Conservation (phyloP, 176 grass and related monocot genomes). For the Raddia guianensis region DNA sequence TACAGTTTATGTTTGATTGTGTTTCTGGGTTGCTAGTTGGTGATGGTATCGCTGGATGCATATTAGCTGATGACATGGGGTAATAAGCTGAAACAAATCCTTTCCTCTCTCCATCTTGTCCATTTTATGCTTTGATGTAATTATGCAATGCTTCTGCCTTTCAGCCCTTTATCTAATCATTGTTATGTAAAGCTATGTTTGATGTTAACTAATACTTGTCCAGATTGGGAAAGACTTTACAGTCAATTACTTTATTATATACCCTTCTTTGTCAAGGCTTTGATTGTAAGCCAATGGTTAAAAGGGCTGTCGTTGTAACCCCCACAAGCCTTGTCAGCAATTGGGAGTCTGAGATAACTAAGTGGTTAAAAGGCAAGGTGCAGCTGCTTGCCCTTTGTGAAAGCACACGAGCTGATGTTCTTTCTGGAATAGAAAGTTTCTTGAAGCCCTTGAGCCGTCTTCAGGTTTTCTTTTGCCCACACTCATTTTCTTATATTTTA, state of each 20-base stretch:
- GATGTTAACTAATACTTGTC: conserved; percentile 32
- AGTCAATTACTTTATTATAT: conserved; percentile 89
- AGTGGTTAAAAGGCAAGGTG: conserved; percentile 85
- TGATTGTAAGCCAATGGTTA: conserved; percentile 92
- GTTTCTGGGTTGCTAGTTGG: conserved; percentile 81
- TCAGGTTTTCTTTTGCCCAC: conserved; percentile 61
- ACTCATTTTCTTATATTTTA: conserved; percentile 28
- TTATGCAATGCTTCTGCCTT: conserved; percentile 6
- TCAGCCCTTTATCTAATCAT: conserved; percentile 22
- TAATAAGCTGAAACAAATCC: conserved; percentile 46
- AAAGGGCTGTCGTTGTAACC: conserved; percentile 80
- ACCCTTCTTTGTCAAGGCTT: conserved; percentile 91
- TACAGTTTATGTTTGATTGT: conserved; percentile 99
- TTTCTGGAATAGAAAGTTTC: conserved; percentile 93
- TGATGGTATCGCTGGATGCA: conserved; percentile 93
- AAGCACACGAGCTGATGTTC: conserved; percentile 87
- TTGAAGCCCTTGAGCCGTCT: conserved; percentile 72
- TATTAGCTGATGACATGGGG: conserved; percentile 99
- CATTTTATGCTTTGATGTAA: conserved; percentile 15
- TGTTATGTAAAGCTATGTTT: conserved; percentile 31
- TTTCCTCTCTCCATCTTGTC: background rate
- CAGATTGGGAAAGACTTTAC: conserved; percentile 96
- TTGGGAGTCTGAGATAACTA: conserved; percentile 94
- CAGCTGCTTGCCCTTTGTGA: conserved; percentile 85
- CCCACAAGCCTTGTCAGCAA: conserved; percentile 98